Conservation (phyloP, 2,329 filamentous ascomycete genomes). For the Curvularia lunata region DNA sequence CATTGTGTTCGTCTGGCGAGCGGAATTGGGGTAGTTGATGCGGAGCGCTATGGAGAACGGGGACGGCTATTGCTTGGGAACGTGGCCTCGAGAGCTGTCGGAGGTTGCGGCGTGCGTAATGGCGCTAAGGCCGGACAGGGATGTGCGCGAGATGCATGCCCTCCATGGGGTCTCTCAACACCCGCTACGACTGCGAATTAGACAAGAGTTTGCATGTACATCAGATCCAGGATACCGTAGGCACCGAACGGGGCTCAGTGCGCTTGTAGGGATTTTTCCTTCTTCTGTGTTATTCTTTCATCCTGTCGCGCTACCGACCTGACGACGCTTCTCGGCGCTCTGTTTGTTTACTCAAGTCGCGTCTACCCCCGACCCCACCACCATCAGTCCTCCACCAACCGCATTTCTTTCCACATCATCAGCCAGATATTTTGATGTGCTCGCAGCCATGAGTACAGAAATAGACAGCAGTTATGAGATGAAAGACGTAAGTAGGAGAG, state of each 20-base stretch:
- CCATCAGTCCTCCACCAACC: slow-evolving; percentile 18
- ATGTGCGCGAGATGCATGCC: background rate
- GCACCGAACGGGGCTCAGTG: background rate
- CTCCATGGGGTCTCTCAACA: background rate
- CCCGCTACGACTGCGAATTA: background rate
- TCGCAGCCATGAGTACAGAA: slow-evolving; percentile 34
- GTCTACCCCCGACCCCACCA: slow-evolving; percentile 33
- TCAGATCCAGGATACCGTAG: background rate
- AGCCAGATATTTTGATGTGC: slow-evolving; percentile 36
- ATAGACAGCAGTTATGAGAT: slow-evolving; percentile 40
- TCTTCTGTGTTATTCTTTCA: background rate
- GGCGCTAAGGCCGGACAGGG: slow-evolving; percentile 30
- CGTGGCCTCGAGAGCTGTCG: slow-evolving; percentile 40
- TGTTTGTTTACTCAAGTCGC: slow-evolving; percentile 47
- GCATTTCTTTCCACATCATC: slow-evolving; percentile 22
- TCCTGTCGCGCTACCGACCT: background rate
- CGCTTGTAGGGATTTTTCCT: background rate
- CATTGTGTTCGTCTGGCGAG: slow-evolving; percentile 61
- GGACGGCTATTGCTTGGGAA: slow-evolving; percentile 33
- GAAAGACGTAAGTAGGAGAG: slow-evolving; percentile 42
- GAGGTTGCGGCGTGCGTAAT: slow-evolving; percentile 40
- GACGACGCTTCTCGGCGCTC: slow-evolving; percentile 8
- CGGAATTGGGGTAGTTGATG: slow-evolving; percentile 20
- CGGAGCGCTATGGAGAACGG: slow-evolving; percentile 25
- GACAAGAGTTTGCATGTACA: background rate